Percentiles rank a stretch among this genome's conserved stretches.
Conservation (phyloP, 805 yeast species). For the Lipomyces mesembrius region DNA sequence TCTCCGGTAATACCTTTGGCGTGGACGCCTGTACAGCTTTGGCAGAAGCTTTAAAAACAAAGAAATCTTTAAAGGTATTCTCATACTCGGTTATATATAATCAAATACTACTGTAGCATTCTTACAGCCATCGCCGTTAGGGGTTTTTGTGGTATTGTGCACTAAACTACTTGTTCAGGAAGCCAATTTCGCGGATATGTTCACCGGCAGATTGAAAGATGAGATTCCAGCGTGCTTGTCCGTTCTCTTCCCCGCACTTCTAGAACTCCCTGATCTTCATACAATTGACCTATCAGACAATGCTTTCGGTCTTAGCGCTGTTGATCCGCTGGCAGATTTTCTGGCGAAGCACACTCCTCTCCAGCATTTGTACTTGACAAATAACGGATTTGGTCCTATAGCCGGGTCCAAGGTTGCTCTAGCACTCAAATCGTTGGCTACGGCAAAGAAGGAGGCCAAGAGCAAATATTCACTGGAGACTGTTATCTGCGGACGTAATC, state of each 20-base stretch:
- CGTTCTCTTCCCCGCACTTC: conserved; percentile 71
- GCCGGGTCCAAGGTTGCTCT: conserved; percentile 95
- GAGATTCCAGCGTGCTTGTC: conserved; percentile 88
- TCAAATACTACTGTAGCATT: too few relatives aligned
- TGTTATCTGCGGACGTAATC: conserved; percentile 94
- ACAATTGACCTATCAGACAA: conserved; percentile 88
- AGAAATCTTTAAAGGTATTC: conserved; percentile 50
- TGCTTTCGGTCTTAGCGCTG: conserved; percentile 95
- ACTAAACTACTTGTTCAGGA: conserved; percentile 11
- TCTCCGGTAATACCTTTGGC: conserved; percentile 94
- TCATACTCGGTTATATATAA: background rate
- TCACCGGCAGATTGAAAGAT: conserved; percentile 91
- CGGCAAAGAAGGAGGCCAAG: conserved; percentile 58
- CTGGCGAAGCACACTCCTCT: conserved; percentile 75
- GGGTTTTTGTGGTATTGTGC: background rate
- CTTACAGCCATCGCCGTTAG: background rate
- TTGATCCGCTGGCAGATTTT: conserved; percentile 82
- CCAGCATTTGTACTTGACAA: conserved; percentile 84
- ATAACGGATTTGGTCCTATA: conserved; percentile 98
- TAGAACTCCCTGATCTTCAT: conserved; percentile 67
- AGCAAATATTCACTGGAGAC: conserved; percentile 56
- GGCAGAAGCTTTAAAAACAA: conserved; percentile 57
- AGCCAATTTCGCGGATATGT: conserved; percentile 81
- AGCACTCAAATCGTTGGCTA: conserved; percentile 73
- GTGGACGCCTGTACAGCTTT: conserved; percentile 80